Evolutionary conservation across 2,329 filamentous ascomycete species (phyloP).

Genomic region (Talaromyces sp.): DNA sequence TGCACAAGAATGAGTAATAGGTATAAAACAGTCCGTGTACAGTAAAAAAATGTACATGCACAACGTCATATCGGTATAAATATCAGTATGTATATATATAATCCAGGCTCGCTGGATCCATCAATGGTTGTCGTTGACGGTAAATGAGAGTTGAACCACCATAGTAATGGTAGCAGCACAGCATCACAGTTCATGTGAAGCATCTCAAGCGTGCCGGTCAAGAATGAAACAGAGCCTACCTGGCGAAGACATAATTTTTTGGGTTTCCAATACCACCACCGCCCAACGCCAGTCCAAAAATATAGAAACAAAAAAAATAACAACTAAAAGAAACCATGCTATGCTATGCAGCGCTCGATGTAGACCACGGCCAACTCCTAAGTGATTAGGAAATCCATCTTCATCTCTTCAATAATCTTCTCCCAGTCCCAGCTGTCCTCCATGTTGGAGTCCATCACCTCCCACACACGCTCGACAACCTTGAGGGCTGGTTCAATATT

Average conservation of each 20-base stretch:
- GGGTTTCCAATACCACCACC: background rate
- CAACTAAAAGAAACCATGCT: conserved; percentile 3
- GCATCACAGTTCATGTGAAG: background rate
- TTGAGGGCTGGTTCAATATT: conserved; percentile 54
- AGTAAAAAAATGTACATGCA: background rate
- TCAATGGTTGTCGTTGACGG: background rate
- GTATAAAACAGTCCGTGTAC: background rate
- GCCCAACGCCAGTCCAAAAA: background rate
- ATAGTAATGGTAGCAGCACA: background rate
- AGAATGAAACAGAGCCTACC: background rate
- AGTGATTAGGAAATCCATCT: conserved; percentile 58
- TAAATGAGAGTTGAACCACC: background rate
- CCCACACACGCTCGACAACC: conserved; percentile 55
- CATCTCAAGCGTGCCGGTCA: no score
- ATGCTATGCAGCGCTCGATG: conserved; percentile 7
- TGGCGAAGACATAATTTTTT: background rate
- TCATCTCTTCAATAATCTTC: conserved; percentile 52
- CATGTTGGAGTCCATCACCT: conserved; percentile 53
- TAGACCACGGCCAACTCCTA: conserved; percentile 22
- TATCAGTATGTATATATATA: background rate
- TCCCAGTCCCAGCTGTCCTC: conserved; percentile 61
- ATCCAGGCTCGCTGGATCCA: background rate
- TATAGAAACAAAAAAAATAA: background rate
- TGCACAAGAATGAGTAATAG: background rate
- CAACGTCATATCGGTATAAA: background rate